A percentile compares a stretch with the other conserved stretches of the same genome.
Evolutionary conservation across 1,284 basidiomycete genomes (phyloP).

Genomic region (Malassezia sp.): DNA sequence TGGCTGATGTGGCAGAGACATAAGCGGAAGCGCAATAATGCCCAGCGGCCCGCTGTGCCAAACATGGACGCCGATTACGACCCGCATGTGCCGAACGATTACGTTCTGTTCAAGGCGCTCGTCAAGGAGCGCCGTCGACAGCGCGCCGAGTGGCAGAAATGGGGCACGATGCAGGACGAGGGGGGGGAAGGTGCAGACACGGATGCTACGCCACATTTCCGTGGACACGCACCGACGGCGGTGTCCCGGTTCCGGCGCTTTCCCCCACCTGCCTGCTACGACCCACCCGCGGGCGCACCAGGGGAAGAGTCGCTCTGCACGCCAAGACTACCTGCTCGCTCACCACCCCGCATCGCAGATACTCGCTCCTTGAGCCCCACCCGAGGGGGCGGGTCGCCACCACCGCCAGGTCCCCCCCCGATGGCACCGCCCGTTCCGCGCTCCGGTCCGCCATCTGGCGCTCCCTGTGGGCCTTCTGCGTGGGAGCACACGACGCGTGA

Average conservation of each 20-base stretch:
- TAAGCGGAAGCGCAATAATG: slow-evolving; percentile 15
- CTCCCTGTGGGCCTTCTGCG: too few relatives aligned
- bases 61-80: slow-evolving; percentile 27
- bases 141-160: slow-evolving; percentile 6
- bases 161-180: slow-evolving; percentile 10
- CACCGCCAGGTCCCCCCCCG: too few relatives aligned
- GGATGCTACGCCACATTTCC: background rate
- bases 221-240: too few relatives aligned
- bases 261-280: slow-evolving; percentile 14
- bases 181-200: slow-evolving; percentile 1
- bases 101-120: slow-evolving; percentile 26
- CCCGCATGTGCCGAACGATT: slow-evolving; percentile 36
- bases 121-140: slow-evolving; percentile 22
- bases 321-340: too few relatives aligned
- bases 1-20: too few relatives aligned
- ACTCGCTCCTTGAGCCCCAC: too few relatives aligned
- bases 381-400: too few relatives aligned
- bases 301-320: too few relatives aligned
- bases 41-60: background rate
- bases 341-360: too few relatives aligned
- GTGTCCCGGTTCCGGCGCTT: slow-evolving; percentile 8
- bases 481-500: too few relatives aligned
- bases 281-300: background rate
- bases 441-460: too few relatives aligned
- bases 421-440: too few relatives aligned